Conservation (phyloP, 2,329 filamentous ascomycete species). For the Microascus cirrosus region DNA sequence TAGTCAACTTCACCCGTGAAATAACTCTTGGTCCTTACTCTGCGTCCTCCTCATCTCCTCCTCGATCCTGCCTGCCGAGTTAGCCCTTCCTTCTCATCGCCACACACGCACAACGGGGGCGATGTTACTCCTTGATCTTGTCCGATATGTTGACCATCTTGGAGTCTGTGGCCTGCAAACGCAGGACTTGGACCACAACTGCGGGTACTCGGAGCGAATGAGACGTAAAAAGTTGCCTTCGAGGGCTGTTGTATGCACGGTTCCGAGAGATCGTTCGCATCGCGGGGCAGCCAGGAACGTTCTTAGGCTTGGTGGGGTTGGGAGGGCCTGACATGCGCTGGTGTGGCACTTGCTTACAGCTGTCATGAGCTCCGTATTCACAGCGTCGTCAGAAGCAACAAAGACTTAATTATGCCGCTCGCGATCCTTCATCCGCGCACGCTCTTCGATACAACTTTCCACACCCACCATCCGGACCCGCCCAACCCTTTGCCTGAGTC, state of each 20-base stretch:
- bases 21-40: constrained; percentile 49
- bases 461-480: background rate
- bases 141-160: constrained; percentile 99
- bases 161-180: constrained; percentile 9
- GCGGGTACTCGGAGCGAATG: background rate
- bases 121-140: constrained; percentile 92
- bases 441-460: background rate
- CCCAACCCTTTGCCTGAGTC: background rate
- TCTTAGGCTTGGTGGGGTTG: background rate
- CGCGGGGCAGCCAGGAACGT: background rate
- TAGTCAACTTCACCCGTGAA: background rate
- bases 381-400: background rate
- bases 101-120: background rate
- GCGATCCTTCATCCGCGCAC: background rate
- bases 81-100: constrained; percentile 7
- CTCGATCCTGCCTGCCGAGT: constrained; percentile 65
- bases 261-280: background rate
- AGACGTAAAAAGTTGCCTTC: background rate
- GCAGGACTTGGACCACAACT: background rate
- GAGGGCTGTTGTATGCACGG: background rate
- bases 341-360: background rate
- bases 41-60: constrained; percentile 99
- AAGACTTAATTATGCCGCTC: background rate
- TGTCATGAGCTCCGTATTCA: background rate
- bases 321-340: background rate